phyloP scores from a whole-genome alignment of 2,329 filamentous ascomycete species.

The Cylindrodendrum hubeiense region DNA sequence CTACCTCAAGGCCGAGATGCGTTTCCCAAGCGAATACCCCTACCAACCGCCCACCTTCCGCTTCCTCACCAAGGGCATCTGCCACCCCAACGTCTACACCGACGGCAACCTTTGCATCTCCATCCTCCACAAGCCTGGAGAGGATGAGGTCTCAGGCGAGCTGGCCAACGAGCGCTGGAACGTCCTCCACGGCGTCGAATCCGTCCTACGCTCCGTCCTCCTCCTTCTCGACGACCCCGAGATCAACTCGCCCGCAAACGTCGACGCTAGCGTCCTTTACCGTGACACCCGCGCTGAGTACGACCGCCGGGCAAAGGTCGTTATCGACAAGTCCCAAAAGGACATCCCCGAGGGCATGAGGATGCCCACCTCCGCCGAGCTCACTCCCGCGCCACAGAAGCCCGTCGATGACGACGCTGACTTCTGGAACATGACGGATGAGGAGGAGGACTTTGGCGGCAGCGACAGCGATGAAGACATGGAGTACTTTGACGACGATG shows the following conservation, averaged over 20 bases:
- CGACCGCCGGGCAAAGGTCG: conserved; percentile 74
- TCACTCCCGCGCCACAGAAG: conserved; percentile 71
- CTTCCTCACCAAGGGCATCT: conserved; percentile 80
- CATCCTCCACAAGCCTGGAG: conserved; percentile 91
- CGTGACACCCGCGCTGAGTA: conserved; percentile 80
- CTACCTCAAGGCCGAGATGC: conserved; percentile 92
- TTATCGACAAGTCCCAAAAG: conserved; percentile 79
- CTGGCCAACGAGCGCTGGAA: conserved; percentile 93
- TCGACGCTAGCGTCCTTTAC: conserved; percentile 90
- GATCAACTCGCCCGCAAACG: conserved; percentile 92
- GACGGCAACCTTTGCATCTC: conserved; percentile 96
- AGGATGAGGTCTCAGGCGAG: conserved; percentile 94
- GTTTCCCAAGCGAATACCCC: conserved; percentile 89
- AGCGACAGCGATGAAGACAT: conserved; percentile 76
- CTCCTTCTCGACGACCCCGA: conserved; percentile 94
- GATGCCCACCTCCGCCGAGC: conserved; percentile 83
- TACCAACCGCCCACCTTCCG: conserved; percentile 90
- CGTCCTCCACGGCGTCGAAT: conserved; percentile 93
- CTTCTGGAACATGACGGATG: conserved; percentile 84
- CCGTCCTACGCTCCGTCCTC: conserved; percentile 91
- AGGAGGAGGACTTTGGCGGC: conserved; percentile 83
- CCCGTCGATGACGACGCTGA: conserved; percentile 77
- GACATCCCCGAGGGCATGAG: conserved; percentile 84
- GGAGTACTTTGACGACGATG: conserved; percentile 70
- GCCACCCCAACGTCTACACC: conserved; percentile 93